These are phyloP conservation scores for Neonectria hederae DNA, from an alignment of 2,329 filamentous ascomycete genomes.

Conservation along the genomic window DNA sequence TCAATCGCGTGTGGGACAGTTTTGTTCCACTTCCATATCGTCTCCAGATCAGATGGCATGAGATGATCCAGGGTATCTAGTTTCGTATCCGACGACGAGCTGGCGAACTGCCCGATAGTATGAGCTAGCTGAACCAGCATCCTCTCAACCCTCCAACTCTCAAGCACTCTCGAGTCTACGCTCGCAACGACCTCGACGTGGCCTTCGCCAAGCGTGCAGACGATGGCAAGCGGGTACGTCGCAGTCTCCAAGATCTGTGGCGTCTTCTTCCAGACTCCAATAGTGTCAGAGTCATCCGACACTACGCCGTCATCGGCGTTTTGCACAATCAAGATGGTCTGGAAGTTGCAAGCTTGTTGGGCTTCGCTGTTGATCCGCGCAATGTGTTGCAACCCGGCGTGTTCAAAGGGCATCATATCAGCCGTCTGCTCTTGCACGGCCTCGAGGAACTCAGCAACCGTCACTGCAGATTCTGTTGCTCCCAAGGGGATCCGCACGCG, in stretches of 20 bases:
- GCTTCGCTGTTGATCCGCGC: conserved; percentile 12
- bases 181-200: not conserved
- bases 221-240: conserved; percentile 19
- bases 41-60: conserved; percentile 1
- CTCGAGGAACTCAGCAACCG: conserved; percentile 14
- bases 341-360: conserved; percentile 18
- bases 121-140: conserved; percentile 15
- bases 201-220: conserved; percentile 10
- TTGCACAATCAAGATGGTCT: conserved; percentile 15
- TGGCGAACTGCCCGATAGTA: not conserved
- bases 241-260: conserved; percentile 12
- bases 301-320: not conserved
- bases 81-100: not conserved
- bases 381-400: conserved; percentile 18
- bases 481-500: not conserved
- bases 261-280: conserved; percentile 11
- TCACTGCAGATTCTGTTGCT: not conserved
- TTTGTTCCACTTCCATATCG: conserved; percentile 18
- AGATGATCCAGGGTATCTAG: not conserved
- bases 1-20: conserved; percentile 4
- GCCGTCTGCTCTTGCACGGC: conserved; percentile 18
- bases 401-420: conserved; percentile 25
- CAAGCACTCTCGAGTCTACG: conserved; percentile 16
- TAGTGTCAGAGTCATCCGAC: not conserved
- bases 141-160: not conserved